Percentiles rank a stretch among this genome's conserved stretches.
phyloP scores from a whole-genome alignment of 768 basidiomycete species.

The Boletus speciosus region DNA sequence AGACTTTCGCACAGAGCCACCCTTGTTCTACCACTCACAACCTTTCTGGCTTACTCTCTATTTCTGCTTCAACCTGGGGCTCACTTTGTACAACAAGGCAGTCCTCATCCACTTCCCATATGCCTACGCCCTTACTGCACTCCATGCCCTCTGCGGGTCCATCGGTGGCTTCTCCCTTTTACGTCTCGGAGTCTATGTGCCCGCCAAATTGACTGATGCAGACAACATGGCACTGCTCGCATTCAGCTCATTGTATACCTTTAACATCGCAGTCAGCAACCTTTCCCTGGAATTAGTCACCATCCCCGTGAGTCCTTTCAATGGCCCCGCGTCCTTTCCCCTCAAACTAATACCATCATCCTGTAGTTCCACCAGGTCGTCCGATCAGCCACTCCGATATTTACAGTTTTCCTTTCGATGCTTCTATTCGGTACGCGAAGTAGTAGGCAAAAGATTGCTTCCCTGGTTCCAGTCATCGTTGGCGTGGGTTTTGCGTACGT shows the following conservation, averaged over 20 bases:
- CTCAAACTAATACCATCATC: neutral
- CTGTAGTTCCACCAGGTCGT: constrained; percentile 94
- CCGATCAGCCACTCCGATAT: constrained; percentile 87
- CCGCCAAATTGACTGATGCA: constrained; percentile 46
- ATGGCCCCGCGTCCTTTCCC: neutral
- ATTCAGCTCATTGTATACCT: constrained; percentile 87
- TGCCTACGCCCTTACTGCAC: constrained; percentile 90
- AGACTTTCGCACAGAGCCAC: constrained; percentile 6
- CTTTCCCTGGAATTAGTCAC: constrained; percentile 85
- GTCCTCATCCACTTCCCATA: constrained; percentile 92
- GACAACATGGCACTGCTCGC: constrained; percentile 64
- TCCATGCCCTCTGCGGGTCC: constrained; percentile 85
- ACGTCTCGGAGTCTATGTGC: constrained; percentile 53
- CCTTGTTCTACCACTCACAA: constrained; percentile 28
- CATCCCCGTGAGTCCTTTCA: constrained; percentile 62
- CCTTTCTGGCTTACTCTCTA: constrained; percentile 74
- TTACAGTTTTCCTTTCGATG: constrained; percentile 78
- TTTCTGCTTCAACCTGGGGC: constrained; percentile 85
- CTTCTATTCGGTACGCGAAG: constrained; percentile 62
- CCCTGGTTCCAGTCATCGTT: constrained; percentile 79
- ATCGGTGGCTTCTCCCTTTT: constrained; percentile 73
- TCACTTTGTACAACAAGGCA: constrained; percentile 95
- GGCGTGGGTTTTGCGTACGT: constrained; percentile 88
- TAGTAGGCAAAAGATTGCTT: constrained; percentile 59
- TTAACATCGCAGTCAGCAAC: constrained; percentile 96